Evolutionary conservation across 169 alveolate species (phyloP).

Genomic region (Eimeria acervulina): DNA sequence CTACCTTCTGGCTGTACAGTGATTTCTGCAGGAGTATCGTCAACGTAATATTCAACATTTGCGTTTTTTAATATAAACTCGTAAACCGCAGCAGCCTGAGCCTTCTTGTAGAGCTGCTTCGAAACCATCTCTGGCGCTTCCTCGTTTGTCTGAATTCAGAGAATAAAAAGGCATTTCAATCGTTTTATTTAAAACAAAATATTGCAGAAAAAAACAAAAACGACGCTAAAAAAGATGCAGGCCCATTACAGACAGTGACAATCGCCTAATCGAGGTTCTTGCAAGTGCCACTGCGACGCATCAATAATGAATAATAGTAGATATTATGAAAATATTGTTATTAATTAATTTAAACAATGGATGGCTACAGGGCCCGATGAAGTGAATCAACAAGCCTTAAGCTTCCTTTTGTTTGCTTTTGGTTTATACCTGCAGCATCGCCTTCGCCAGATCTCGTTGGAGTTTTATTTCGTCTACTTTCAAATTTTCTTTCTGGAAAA

Average conservation of each 20-base stretch:
- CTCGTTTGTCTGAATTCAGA: neutral
- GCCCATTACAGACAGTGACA: no score
- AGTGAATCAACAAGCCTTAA: no score
- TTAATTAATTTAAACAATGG: no score
- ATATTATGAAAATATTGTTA: no score
- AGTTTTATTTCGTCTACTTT: constrained; percentile 19
- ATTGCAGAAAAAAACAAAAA: no score
- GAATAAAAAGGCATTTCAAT: neutral
- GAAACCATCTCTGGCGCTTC: neutral
- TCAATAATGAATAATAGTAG: no score
- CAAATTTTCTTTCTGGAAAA: neutral
- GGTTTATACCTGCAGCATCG: neutral
- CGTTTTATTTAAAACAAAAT: no score
- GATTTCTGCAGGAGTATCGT: constrained; percentile 21
- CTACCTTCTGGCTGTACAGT: constrained; percentile 57
- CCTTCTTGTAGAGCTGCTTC: constrained; percentile 29
- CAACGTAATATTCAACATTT: neutral
- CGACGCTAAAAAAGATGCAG: no score
- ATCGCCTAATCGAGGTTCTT: no score
- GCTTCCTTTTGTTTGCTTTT: no score
- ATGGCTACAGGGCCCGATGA: no score
- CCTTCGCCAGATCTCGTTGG: constrained; percentile 13
- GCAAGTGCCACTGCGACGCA: no score
- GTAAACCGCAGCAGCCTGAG: constrained; percentile 11
- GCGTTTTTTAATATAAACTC: constrained; percentile 14